Evolutionary conservation across 306 rosid genomes (phyloP).

Genomic region (Luffa acutangula): DNA sequence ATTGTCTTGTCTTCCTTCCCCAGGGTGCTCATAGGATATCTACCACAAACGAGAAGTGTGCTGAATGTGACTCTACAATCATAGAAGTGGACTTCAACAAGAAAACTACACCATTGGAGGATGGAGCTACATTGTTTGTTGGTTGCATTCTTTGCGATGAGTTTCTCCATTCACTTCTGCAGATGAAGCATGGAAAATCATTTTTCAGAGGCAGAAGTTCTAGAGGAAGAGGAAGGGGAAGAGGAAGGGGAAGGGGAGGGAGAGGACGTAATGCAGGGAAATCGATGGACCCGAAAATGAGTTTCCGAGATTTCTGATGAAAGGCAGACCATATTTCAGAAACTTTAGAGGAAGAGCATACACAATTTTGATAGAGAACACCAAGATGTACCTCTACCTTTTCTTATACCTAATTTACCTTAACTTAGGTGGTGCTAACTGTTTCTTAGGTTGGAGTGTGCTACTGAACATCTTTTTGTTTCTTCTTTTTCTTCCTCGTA

Average conservation of each 20-base stretch:
- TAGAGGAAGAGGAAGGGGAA: constrained; percentile 72
- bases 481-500: neutral
- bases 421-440: neutral
- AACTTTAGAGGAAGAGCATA: neutral
- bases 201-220: constrained; percentile 37
- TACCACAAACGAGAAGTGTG: constrained; percentile 56
- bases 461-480: neutral
- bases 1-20: constrained; percentile 82
- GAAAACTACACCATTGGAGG: constrained; percentile 80
- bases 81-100: constrained; percentile 92
- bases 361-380: neutral
- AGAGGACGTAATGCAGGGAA: constrained; percentile 51
- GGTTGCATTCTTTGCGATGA: constrained; percentile 94
- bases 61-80: constrained; percentile 68
- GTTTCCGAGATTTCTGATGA: constrained; percentile 72
- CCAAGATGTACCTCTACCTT: neutral
- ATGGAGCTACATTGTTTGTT: constrained; percentile 61
- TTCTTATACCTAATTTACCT: neutral
- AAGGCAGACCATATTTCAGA: neutral
- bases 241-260: constrained; percentile 37
- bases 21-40: constrained; percentile 87
- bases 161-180: constrained; percentile 83
- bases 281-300: constrained; percentile 77
- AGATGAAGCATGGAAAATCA: constrained; percentile 75
- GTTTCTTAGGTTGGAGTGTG: neutral